A percentile compares a stretch with the other conserved stretches of the same genome.
Conservation (phyloP, 2,329 filamentous ascomycete species). For the Penicillium hesseltinei region DNA sequence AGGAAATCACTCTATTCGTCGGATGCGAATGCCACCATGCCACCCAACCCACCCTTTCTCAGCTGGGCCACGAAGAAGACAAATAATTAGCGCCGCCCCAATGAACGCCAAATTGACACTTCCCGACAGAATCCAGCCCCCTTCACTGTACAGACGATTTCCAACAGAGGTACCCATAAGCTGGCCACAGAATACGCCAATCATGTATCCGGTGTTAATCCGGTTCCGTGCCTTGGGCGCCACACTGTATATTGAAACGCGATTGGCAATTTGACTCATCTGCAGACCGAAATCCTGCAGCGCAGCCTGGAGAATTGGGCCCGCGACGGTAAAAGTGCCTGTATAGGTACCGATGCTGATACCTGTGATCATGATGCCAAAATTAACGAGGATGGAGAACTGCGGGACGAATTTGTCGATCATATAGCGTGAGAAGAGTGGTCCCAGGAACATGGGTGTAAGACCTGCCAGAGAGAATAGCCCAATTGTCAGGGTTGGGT, state of each 20-base stretch:
- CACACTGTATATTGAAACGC: constrained; percentile 67
- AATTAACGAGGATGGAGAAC: constrained; percentile 64
- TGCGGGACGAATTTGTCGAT: constrained; percentile 69
- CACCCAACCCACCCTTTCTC: constrained; percentile 61
- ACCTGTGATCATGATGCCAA: constrained; percentile 59
- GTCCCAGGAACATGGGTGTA: constrained; percentile 64
- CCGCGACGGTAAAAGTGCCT: constrained; percentile 64
- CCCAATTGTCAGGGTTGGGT: constrained; percentile 66
- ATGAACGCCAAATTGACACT: constrained; percentile 58
- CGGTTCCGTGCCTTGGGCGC: constrained; percentile 70
- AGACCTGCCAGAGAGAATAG: constrained; percentile 78
- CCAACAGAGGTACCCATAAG: constrained; percentile 66
- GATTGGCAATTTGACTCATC: constrained; percentile 67
- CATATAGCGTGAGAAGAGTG: constrained; percentile 66
- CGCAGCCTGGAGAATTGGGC: constrained; percentile 70
- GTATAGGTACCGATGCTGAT: constrained; percentile 67
- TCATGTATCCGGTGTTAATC: constrained; percentile 81
- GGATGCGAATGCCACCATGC: constrained; percentile 56
- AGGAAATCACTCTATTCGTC: constrained; percentile 5
- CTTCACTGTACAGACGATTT: constrained; percentile 54
- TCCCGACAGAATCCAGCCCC: constrained; percentile 58
- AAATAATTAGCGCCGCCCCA: constrained; percentile 48
- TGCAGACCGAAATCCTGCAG: constrained; percentile 70
- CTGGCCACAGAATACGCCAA: constrained; percentile 71
- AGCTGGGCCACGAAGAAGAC: constrained; percentile 53